Evolutionary conservation across 179 eudicot species (phyloP), one percentile per base, ranked within the genome.

Genomic region (Gypsophila paniculata): DNA sequence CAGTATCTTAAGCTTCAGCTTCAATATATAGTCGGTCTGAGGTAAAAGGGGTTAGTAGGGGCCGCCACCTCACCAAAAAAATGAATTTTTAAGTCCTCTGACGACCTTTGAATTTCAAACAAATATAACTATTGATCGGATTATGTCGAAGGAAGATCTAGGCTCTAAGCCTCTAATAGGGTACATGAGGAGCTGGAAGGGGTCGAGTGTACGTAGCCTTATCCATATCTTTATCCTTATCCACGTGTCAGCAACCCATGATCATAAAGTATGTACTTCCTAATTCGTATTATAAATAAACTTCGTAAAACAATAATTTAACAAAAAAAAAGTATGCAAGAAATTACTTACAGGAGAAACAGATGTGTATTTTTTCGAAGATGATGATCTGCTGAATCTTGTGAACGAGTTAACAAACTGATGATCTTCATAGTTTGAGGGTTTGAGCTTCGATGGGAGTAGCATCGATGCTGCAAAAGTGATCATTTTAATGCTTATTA

Each of bases 371-470:
- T 69, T 89, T 74, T 80, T 90, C 73, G 73, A 48, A 12, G 51
- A 66, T 44, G 70, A 51, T 44, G 70, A 51, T 79, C 52, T 79
- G 42, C 68, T 79, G 21, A 70, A 68, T 66, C 77, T 79, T 68
- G 58, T 65, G 61, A 76, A 9, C 52, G 65, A 78, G 4, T 29
- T 29, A 36, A 76, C 63, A 49, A 79, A 74, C 46, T 57, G 38
- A 26, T 75, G 77, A 11, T 86, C 79, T 4, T 72, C 74, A 65
- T 36, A n/a, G n/a, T n/a, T n/a, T n/a, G n/a, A n/a, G n/a, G n/a
- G n/a, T n/a, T n/a, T 74, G 7, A 85, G 54, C 70, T 82, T 81
- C 42, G 88, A 72, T 52, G 93, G 91, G 8, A 90, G 72, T 58
- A 88, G 15, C 75, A 80, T 75, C 32, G 86, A 59, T 49, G 87